These are phyloP conservation scores for Fusarium sp. DNA, from an alignment of 2,329 filamentous ascomycete genomes.

Conservation along the genomic window DNA sequence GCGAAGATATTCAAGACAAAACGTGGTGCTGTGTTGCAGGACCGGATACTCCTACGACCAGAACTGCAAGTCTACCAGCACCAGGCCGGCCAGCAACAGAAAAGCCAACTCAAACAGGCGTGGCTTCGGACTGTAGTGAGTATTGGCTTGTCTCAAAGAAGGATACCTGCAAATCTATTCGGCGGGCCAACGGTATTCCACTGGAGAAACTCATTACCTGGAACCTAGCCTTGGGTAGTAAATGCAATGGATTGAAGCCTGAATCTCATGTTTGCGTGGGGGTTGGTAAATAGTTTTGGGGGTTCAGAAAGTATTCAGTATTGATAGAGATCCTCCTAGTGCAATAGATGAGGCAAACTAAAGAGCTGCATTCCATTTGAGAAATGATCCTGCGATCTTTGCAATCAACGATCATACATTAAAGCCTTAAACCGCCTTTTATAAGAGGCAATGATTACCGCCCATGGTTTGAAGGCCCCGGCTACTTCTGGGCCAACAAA, in stretches of 20 bases:
- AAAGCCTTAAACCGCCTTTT: no score
- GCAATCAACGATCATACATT: no score
- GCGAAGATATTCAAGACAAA: fast-evolving
- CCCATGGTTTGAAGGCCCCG: no score
- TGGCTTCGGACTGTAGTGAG: fast-evolving
- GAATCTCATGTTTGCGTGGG: conserved; percentile 4
- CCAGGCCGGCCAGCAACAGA: fast-evolving
- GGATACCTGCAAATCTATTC: conserved; percentile 7
- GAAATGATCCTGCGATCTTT: no score
- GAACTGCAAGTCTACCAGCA: fast-evolving
- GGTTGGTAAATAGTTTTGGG: fast-evolving
- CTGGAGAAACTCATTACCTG: background rate
- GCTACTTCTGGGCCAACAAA: no score
- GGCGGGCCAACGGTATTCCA: background rate
- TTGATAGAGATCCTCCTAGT: no score
- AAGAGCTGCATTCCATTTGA: no score
- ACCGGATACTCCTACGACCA: fast-evolving
- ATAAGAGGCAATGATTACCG: no score
- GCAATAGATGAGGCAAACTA: no score
- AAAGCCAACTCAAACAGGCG: background rate
- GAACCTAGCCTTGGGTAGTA: background rate
- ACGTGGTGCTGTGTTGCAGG: background rate
- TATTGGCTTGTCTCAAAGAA: background rate
- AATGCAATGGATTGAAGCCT: background rate
- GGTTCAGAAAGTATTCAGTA: background rate